A percentile compares a stretch with the other conserved stretches of the same genome.
Conservation (phyloP, 495 filamentous ascomycete species). For the Glutinoglossum americanum region DNA sequence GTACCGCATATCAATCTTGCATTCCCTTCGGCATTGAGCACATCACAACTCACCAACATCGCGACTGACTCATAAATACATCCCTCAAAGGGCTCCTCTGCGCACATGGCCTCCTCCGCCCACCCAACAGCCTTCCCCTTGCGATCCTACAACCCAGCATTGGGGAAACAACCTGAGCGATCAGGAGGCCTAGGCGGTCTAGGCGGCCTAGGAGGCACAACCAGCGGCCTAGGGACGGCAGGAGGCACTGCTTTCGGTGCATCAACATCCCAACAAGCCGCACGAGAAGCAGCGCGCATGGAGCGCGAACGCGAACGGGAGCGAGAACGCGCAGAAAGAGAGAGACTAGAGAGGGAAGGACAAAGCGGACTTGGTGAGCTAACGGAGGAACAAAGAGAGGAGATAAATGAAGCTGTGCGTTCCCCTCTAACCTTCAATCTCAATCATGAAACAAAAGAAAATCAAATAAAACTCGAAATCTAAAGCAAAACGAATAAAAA, state of each 20-base stretch:
- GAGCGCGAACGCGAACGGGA: conserved; percentile 2
- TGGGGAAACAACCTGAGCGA: conserved; percentile 4
- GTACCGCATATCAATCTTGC: not conserved
- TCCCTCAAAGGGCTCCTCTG: not conserved
- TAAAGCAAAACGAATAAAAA: not conserved
- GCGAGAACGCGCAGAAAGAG: conserved; percentile 1
- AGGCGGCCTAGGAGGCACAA: too few relatives aligned
- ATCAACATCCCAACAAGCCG: not conserved
- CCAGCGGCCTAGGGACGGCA: conserved; percentile 21
- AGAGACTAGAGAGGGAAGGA: conserved; percentile 5
- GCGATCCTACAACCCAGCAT: conserved; percentile 2
- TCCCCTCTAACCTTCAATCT: not conserved
- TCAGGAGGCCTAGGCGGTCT: not conserved
- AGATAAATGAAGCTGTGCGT: conserved; percentile 72
- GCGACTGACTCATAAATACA: not conserved
- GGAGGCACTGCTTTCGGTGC: conserved; percentile 7
- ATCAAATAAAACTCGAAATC: too few relatives aligned
- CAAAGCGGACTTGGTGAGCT: conserved; percentile 16
- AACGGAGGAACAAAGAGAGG: conserved; percentile 71
- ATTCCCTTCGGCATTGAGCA: not conserved
- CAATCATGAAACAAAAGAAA: too few relatives aligned
- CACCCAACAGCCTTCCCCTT: not conserved
- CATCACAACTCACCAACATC: not conserved
- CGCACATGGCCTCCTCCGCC: not conserved
- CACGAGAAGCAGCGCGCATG: conserved; percentile 1